These are phyloP conservation scores for Volvariella surrecta DNA, from an alignment of 1,284 basidiomycete genomes.

Conservation along the genomic window DNA sequence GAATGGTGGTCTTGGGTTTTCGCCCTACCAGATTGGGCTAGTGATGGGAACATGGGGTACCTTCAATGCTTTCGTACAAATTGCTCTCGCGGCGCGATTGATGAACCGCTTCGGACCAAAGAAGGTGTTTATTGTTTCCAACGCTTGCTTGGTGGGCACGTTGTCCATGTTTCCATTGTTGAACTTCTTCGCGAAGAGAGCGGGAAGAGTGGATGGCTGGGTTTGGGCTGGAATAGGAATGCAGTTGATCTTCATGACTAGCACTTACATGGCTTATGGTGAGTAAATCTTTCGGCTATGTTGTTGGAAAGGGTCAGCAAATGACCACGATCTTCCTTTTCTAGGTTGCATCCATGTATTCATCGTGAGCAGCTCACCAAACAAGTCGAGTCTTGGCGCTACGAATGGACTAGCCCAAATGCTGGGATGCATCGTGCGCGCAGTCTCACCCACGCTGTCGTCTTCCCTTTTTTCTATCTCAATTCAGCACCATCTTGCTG, in stretches of 20 bases:
- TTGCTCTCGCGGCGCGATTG: slow-evolving; percentile 18
- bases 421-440: slow-evolving; percentile 36
- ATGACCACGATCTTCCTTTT: slow-evolving; percentile 9
- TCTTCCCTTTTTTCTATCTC: slow-evolving; percentile 27
- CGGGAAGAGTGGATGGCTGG: slow-evolving; percentile 18
- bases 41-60: slow-evolving; percentile 24
- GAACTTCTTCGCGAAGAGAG: slow-evolving; percentile 17
- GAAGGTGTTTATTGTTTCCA: slow-evolving; percentile 14
- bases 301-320: neutral
- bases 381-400: slow-evolving; percentile 30
- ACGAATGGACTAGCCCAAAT: slow-evolving; percentile 50
- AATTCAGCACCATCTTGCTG: slow-evolving; percentile 17
- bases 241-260: slow-evolving; percentile 15
- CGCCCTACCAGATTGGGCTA: slow-evolving; percentile 24
- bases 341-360: slow-evolving; percentile 24
- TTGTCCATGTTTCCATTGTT: slow-evolving; percentile 20
- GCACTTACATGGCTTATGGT: slow-evolving; percentile 3
- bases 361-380: slow-evolving; percentile 25
- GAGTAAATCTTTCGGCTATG: neutral
- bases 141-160: slow-evolving; percentile 14
- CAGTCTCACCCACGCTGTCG: slow-evolving; percentile 36
- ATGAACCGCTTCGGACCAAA: slow-evolving; percentile 19
- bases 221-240: slow-evolving; percentile 20
- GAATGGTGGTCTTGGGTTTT: slow-evolving; percentile 28
- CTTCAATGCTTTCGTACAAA: slow-evolving; percentile 23